Evolutionary conservation across 2,329 filamentous ascomycete species (phyloP).

Genomic region (Cladobotryum mycophilum): DNA sequence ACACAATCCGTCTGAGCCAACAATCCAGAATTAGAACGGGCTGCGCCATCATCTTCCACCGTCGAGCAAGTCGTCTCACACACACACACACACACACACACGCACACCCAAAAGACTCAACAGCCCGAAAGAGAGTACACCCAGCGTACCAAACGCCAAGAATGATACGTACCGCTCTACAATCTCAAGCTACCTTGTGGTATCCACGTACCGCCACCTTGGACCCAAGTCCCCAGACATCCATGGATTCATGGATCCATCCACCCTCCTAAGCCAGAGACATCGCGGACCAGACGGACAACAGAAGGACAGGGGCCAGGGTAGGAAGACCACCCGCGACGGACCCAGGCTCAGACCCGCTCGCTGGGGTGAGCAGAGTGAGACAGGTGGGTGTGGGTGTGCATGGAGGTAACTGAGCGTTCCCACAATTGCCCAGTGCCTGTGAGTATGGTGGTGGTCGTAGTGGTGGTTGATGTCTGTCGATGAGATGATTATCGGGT

Average conservation of each 20-base stretch:
- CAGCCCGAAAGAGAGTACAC: too few species aligned
- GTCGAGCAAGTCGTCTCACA: conserved; percentile 1
- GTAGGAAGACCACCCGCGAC: conserved; percentile 12
- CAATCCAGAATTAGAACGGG: conserved; percentile 32
- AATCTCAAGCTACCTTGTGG: neutral
- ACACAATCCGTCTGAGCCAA: conserved; percentile 8
- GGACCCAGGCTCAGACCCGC: conserved; percentile 19
- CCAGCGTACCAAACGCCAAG: too few species aligned
- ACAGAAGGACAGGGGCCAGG: conserved; percentile 10
- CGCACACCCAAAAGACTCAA: too few species aligned
- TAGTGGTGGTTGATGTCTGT: conserved; percentile 16
- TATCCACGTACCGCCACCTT: conserved; percentile 11
- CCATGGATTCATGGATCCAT: neutral
- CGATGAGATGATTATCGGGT: conserved; percentile 32
- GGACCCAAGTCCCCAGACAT: neutral
- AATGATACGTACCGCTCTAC: too few species aligned
- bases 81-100: neutral
- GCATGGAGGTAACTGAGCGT: conserved; percentile 31
- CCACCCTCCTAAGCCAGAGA: conserved; percentile 10
- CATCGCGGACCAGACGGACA: conserved; percentile 6
- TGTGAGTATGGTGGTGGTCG: conserved; percentile 10
- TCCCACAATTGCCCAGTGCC: conserved; percentile 11
- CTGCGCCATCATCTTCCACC: conserved; percentile 25
- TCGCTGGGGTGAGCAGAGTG: conserved; percentile 41
- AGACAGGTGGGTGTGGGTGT: conserved; percentile 40